Evolutionary conservation across 75 land plant genomes (phyloP), one percentile per base, ranked within the genome.

Genomic region (Cupressus sempervirens): DNA sequence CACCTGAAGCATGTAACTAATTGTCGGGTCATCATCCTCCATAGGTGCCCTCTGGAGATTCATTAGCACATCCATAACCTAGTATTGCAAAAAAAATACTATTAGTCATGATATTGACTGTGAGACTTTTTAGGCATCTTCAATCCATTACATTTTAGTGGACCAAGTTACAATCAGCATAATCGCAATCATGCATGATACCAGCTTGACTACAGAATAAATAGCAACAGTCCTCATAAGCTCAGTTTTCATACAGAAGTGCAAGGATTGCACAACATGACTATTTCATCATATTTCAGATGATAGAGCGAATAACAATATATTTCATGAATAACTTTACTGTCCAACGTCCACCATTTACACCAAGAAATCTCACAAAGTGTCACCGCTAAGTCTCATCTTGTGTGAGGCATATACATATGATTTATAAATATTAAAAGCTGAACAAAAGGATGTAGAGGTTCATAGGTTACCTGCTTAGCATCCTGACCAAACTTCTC

Each of bases 21-120:
- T 85, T 2, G 87, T 87, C 9, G 87, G 88, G 45, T 87, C 88
- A 74, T 85, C 88, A 30, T 87, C 88, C 20, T 87, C 88, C 65
- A 87, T 35, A 23, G 87, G 81, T 48, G 80, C 35, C 32, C 88
- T 88, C 73, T 87, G 88, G 26, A 87, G 88, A 88, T 40, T 87
- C 87, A 87, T 87, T 35, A 87, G 87, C 62, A 87, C 88, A 14
- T 87, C 88, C 88, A 87, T 87, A 40, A 87, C 87, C 88, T 87
- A 73, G 50, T 1, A 30, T 84, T 48, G 50, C n/a, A 35, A 35
- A 43, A 29, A 85, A 86, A 23, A 83, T 85, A 48, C 50, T 36
- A 85, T 79, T 0, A 79, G 15, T 36, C 26, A 45, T 2, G 26
- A 45, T 11, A 79, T 26, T 14, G 45, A 32, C 40, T 5, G 45